Percentiles rank a stretch among this genome's conserved stretches.
Conservation (phyloP, 441 rosid genomes). For the Euphorbia corollata region DNA sequence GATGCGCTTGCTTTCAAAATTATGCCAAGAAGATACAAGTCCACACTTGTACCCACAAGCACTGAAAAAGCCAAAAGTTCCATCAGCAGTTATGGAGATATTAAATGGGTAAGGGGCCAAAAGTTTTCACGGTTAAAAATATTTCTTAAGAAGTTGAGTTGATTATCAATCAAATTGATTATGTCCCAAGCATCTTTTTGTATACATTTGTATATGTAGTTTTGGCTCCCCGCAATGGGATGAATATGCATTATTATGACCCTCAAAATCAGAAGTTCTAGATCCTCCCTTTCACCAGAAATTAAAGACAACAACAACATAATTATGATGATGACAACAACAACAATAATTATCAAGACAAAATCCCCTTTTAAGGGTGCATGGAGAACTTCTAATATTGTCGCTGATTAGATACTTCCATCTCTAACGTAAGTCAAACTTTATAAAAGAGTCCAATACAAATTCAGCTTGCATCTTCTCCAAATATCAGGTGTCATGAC, state of each 20-base stretch:
- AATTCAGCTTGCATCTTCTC: constrained; percentile 2
- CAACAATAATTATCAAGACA: too few species aligned
- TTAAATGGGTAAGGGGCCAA: background rate
- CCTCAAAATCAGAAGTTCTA: background rate
- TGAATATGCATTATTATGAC: background rate
- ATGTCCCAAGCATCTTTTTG: background rate
- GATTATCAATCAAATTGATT: background rate
- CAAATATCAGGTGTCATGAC: background rate
- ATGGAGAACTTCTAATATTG: background rate
- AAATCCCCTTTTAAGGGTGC: background rate
- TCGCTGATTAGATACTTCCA: background rate
- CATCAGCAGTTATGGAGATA: constrained; percentile 7
- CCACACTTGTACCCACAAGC: constrained; percentile 4
- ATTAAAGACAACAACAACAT: background rate
- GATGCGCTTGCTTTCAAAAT: constrained; percentile 12
- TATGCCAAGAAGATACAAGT: constrained; percentile 12
- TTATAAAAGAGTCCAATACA: background rate
- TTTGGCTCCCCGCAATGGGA: background rate
- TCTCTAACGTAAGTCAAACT: background rate
- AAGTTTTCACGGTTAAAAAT: background rate
- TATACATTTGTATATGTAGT: background rate
- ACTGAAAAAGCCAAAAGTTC: constrained; percentile 12
- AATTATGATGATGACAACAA: background rate
- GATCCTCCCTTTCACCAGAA: background rate
- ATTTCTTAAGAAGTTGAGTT: background rate